Base-by-base conservation (phyloP, 2,329 filamentous ascomycete species). In the Hypoxylon sp. region DNA sequence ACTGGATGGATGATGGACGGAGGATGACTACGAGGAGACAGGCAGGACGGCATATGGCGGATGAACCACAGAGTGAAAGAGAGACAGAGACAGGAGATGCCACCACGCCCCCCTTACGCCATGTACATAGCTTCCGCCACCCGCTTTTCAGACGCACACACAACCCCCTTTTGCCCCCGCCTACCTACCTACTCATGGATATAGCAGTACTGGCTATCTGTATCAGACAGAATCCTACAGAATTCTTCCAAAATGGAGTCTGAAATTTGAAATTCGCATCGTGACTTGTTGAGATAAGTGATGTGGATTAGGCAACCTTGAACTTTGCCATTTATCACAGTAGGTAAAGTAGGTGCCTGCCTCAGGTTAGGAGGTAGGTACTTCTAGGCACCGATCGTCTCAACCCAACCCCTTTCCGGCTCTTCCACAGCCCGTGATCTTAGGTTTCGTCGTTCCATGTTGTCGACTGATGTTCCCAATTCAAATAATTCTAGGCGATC, bases 1-100 rank as follows among this genome's bases (percentile, higher is more conserved):
- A 50, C 59, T 66, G 69, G 66, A 71, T 69, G 69, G 69, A 71
- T 30, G 62, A 57, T 59, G 37, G 48, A 66, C 35, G 55, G 31
- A 50, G 3, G 56, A 60, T 17, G 54, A 66, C 7, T 25, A 54
- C 31, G 40, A 31, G 33, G 54, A 54, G 57, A 64, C 20, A 53
- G 22, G 22, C 11, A 49, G 50, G 65, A 53, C 2, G 46, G 35
- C 60, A 44, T 64, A 49, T 42, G 65, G 42, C 35, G 62, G 59
- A 71, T 62, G 59, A 71, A 48, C 62, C 46, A 53, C 56, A 53
- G 8, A 27, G 25, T 27, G 25, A 27, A 27, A 5, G 5, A 27
- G 25, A 27, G 5, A 22, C 14, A 40, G 27, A 44, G 8, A 42
- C 59, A 44, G 14, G 44, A 60, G 57, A 60, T 49, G 37, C 55